Base-by-base conservation (phyloP, 441 rosid species). In the Croton setiger region DNA sequence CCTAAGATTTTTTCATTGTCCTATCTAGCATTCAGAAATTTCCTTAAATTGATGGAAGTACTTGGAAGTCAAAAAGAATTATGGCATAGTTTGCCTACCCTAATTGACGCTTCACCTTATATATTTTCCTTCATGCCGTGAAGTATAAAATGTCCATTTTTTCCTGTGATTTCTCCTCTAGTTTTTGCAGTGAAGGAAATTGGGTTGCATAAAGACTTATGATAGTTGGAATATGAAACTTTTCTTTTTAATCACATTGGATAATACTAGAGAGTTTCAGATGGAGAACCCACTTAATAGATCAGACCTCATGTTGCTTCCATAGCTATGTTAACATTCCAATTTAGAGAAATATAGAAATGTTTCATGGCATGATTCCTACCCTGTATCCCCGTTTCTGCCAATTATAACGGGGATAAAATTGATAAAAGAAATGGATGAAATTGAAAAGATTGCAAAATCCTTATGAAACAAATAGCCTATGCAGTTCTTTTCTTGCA, bases 171-270 rank as follows among this genome's bases (percentile, higher is more conserved):
- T 39, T 60, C 6, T 37, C 17, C 17, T 35, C 15, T 4, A 7
- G 12, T 3, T 12, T 61, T 43, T 33, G 36, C 35, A 58, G 12
- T 59, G 53, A 17, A 12, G 60, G 49, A 20, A 20, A 48, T 44
- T 67, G 56, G 31, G 64, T 14, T 20, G 31, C 37, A 31, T 9
- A 54, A 23, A 23, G 37, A 8, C 12, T 0, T 9, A 39, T 17
- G 5, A 41, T 14, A 54, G 41, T 21, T 21, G 53, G 70, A n/a
- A 53, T 66, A 53, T 66, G 21, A 63, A 44, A 52, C 55, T 52
- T 52, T 4, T 45, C 31, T 27, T 63, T 15, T 35, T 58, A 18
- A 11, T 56, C 60, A 31, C 14, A 13, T n/a, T 33, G 4, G 14
- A 8, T 18, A 52, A 10, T 23, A 52, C 17, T 14, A 57, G 39